Base-by-base conservation (phyloP, 371 early-diverging fungal genomes). In the Conidiobolus incongruus region DNA sequence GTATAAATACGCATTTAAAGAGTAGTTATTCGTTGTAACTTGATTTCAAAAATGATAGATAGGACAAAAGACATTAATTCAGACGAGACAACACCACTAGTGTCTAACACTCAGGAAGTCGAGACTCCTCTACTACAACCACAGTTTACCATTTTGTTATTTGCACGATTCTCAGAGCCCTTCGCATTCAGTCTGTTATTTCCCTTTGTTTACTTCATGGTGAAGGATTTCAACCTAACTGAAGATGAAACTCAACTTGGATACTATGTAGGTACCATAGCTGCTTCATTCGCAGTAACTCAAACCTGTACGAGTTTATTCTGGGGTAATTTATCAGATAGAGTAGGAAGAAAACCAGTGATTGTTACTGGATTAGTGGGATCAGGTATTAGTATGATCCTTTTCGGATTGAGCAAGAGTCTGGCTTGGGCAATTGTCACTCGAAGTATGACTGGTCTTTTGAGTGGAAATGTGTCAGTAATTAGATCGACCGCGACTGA, bases 401-500 rank as follows among this genome's bases (percentile, higher is more conserved):
- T 75, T 20, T 87, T 91, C 56, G 92, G 87, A 0, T 46, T 80
- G 12, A 70, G 75, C 26, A 68, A 62, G 20, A 64, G 71, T 1
- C 68, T 72, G 30, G 35, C 53, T 5, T 72, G 68, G 70, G 87
- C 86, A 1, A 45, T 86, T 20, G 47, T 55, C 2, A 59, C 70
- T 6, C 70, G 86, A 3, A 53, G 63, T n/a, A 44, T 74, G 31
- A 74, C 75, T 49, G 92, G 92, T 10, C 45, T 81, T 17, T 48
- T 89, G 33, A 83, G 79, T 51, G 75, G 71, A n/a, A 91, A 86
- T 47, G 63, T 77, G 4, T 78, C 78, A 7, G 81, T 85, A 1
- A 62, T 78, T 23, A 89, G 87, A 53, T 72, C 77, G 15, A 75
- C 83, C 56, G 59, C 87, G 19, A 81, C 79, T 4, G 92, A 91